Base-by-base conservation (phyloP, 148 eudicot species). In the Vaccinium corymbosum region DNA sequence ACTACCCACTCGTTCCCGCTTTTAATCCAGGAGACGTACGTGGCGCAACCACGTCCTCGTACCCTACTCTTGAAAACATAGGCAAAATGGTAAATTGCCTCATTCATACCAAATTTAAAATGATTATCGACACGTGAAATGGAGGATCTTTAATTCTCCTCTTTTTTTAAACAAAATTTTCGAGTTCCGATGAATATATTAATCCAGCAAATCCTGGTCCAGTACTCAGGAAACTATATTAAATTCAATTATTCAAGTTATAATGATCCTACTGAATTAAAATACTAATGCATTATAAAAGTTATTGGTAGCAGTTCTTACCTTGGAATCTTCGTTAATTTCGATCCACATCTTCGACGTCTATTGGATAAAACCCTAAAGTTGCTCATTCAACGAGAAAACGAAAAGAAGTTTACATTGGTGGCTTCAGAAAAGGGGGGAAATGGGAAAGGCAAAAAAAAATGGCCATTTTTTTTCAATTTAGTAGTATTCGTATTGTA, bases 31-130 rank as follows among this genome's bases (percentile, higher is more conserved):
- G 55, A 75, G 71, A 84, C 79, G 19, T 84, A 92, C 94, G 94
- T 92, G 94, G 94, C 91, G 82, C 83, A 83, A 82, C 85, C 59
- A 17, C 17, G 72, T 61, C 94, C 94, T 89, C 89, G 68, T 19
- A 80, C 48, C 70, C 3, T 42, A 22, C 82, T 29, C 52, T 55
- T 14, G 78, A 68, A 77, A 81, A 15, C 87, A 82, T 17, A 29
- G 77, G 59, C 81, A 82, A 72, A 82, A 72, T 71, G 35, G 84
- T 52, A 53, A 82, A 82, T 32, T 38, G 32, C 5, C 42, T 20
- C 52, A 29, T 14, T 46, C 14, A 32, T 1, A 4, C 48, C 8
- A 20, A 79, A 57, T 57, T 57, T 62, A 32, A 79, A 27, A 72
- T 22, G 20, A 82, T 32, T 53, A 72, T 9, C 62, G 32, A 29